Conservation (phyloP, 768 basidiomycete species). For the Kwoniella dejecticola region DNA sequence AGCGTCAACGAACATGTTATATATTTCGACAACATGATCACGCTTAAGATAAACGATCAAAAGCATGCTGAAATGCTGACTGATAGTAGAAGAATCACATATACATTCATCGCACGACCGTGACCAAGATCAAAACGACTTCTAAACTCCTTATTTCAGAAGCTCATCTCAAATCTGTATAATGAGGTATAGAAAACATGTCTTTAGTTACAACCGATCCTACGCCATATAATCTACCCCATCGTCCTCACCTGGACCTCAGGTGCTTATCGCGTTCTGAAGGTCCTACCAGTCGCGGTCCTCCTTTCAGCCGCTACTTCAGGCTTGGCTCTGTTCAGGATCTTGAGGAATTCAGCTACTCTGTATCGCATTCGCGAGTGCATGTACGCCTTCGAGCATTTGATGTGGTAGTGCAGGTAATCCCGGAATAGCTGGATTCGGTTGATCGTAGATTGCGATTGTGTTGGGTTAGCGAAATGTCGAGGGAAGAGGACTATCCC, state of each 20-base stretch:
- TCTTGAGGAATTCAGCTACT: conserved; percentile 79
- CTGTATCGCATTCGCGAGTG: conserved; percentile 93
- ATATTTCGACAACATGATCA: too few species aligned
- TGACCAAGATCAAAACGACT: neutral
- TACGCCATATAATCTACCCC: too few species aligned
- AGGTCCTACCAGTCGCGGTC: conserved; percentile 66
- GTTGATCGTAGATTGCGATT: conserved; percentile 79
- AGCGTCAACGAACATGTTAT: too few species aligned
- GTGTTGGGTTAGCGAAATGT: conserved; percentile 74
- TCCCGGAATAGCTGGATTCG: conserved; percentile 96
- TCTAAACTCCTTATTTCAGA: too few species aligned
- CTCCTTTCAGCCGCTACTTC: conserved; percentile 80
- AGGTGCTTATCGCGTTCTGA: conserved; percentile 35
- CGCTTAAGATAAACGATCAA: too few species aligned
- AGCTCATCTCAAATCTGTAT: too few species aligned
- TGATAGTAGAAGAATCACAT: neutral
- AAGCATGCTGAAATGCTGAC: too few species aligned
- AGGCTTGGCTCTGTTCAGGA: conserved; percentile 92
- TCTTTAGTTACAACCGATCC: conserved; percentile 10
- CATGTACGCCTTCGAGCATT: conserved; percentile 94
- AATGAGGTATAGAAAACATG: neutral
- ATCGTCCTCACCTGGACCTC: neutral
- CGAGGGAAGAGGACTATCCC: conserved; percentile 83
- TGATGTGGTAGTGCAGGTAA: conserved; percentile 99
- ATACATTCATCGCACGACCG: conserved; percentile 3